Percentiles rank a stretch among this genome's conserved stretches.
phyloP scores from a whole-genome alignment of 352 stramenopile species.

The Aphanomyces stellatus region DNA sequence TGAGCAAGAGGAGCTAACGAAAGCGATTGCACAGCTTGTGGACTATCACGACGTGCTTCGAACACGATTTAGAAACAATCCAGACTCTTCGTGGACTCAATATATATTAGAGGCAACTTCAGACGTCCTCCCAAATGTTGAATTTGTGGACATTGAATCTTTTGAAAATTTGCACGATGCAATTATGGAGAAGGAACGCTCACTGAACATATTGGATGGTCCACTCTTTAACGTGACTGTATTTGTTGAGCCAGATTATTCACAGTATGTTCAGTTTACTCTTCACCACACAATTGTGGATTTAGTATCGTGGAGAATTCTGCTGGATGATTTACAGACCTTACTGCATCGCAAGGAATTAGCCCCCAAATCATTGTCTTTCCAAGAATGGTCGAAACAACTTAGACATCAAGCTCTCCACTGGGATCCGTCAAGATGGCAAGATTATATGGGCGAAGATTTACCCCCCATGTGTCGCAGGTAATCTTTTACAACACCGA shows the following conservation, averaged over 20 bases:
- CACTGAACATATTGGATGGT: not conserved
- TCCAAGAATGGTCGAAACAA: not conserved
- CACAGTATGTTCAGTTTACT: not conserved
- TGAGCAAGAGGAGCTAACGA: not conserved
- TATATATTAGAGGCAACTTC: not conserved
- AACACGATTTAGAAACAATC: not conserved
- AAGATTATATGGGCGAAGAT: not conserved
- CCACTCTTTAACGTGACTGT: not conserved
- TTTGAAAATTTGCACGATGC: not conserved
- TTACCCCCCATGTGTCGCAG: not conserved
- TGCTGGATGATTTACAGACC: not conserved
- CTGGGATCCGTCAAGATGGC: not conserved
- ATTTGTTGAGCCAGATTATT: not conserved
- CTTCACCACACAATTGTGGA: not conserved
- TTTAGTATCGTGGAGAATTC: not conserved
- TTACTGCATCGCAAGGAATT: not conserved
- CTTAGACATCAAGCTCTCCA: not conserved
- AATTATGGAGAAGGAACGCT: not conserved
- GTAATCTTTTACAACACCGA: no score
- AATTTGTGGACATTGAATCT: not conserved
- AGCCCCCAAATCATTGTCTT: not conserved
- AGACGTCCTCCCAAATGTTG: not conserved
- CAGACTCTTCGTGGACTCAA: not conserved
- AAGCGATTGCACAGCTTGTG: not conserved
- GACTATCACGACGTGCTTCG: not conserved